A percentile compares a stretch with the other conserved stretches of the same genome.
phyloP scores from a whole-genome alignment of 129 eudicot genomes.

The Lonicera japonica region DNA sequence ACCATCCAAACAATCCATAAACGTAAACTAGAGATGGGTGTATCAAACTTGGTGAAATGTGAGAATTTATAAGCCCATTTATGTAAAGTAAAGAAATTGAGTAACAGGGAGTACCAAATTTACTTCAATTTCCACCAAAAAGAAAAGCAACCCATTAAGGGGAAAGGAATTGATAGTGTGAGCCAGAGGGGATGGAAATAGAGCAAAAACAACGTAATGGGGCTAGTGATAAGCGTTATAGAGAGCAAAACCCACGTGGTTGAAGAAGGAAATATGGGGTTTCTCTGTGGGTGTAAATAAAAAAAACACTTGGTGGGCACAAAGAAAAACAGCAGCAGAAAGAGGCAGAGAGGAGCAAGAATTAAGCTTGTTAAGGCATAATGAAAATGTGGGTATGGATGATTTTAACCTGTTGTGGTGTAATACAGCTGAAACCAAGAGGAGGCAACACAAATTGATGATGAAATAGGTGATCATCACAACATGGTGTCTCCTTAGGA shows the following conservation, averaged over 20 bases:
- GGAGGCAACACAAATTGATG: conserved; percentile 1
- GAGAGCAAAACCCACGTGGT: conserved; percentile 24
- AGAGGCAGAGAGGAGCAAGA: conserved; percentile 6
- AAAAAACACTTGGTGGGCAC: not conserved
- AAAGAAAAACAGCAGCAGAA: not conserved
- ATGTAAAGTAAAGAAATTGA: too few species aligned
- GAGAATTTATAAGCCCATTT: too few species aligned
- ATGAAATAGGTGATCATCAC: not conserved
- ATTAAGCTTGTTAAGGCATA: not conserved
- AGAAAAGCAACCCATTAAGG: not conserved
- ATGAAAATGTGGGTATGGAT: not conserved
- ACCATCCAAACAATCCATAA: too few species aligned
- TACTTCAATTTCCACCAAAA: not conserved
- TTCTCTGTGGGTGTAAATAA: conserved; percentile 8
- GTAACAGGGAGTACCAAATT: too few species aligned
- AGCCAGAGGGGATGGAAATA: conserved; percentile 1
- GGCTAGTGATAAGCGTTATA: conserved; percentile 4
- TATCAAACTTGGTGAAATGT: too few species aligned
- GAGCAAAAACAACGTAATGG: not conserved
- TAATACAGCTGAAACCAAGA: conserved; percentile 4
- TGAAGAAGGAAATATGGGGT: conserved; percentile 18
- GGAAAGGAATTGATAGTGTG: not conserved
- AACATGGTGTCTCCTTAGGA: not conserved
- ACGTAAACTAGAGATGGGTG: too few species aligned
- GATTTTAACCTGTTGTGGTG: not conserved